phyloP scores from a whole-genome alignment of 768 basidiomycete species.

The Termitomyces heimii region DNA sequence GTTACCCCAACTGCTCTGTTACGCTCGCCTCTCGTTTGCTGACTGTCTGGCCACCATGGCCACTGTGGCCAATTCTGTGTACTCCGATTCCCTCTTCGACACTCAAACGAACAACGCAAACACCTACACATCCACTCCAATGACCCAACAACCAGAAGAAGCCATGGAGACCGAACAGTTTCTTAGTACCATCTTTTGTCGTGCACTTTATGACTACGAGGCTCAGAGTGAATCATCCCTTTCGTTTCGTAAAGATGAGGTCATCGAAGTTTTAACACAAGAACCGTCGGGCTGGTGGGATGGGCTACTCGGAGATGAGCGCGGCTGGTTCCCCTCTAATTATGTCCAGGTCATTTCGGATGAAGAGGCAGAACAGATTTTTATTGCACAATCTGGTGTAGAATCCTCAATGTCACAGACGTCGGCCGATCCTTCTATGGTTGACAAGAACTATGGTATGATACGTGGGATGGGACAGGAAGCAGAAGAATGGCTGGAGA shows the following conservation, averaged over 20 bases:
- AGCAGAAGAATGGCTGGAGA: slow-evolving; percentile 55
- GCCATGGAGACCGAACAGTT: slow-evolving; percentile 56
- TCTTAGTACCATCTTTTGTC: slow-evolving; percentile 71
- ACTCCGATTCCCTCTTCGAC: slow-evolving; percentile 16
- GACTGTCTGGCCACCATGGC: slow-evolving; percentile 19
- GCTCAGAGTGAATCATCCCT: slow-evolving; percentile 87
- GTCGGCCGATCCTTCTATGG: slow-evolving; percentile 26
- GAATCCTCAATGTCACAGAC: slow-evolving; percentile 20
- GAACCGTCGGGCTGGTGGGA: slow-evolving; percentile 99
- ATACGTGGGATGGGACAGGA: slow-evolving; percentile 32
- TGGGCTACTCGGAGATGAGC: slow-evolving; percentile 80
- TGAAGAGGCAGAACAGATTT: slow-evolving; percentile 69
- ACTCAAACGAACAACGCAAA: slow-evolving; percentile 15
- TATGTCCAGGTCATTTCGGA: slow-evolving; percentile 80
- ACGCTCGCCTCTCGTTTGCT: slow-evolving; percentile 5
- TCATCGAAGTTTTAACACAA: slow-evolving; percentile 90
- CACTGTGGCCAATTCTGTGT: slow-evolving; percentile 24
- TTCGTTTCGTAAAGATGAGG: slow-evolving; percentile 79
- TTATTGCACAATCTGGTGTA: slow-evolving; percentile 43
- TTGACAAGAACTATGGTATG: slow-evolving; percentile 46
- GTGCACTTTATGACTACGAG: slow-evolving; percentile 87
- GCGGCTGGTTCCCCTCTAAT: slow-evolving; percentile 98
- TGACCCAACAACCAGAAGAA: slow-evolving; percentile 25
- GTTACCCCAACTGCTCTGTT: slow-evolving; percentile 11
- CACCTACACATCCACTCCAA: slow-evolving; percentile 13